phyloP scores from a whole-genome alignment of 2,329 filamentous ascomycete species.

The Ramichloridium luteum region DNA sequence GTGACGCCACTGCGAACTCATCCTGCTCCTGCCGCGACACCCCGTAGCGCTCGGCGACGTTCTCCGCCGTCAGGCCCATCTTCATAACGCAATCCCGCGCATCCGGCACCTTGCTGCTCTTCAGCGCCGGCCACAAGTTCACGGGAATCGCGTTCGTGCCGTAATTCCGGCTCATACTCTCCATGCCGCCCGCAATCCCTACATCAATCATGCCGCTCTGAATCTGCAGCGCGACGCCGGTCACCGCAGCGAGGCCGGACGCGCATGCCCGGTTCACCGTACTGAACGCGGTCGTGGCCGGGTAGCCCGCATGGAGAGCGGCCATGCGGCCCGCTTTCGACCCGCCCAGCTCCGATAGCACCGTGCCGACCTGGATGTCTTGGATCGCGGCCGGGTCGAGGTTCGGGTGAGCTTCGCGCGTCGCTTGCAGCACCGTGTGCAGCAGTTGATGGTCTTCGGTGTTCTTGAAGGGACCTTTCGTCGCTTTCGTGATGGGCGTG shows the following conservation, averaged over 20 bases:
- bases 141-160: constrained; percentile 72
- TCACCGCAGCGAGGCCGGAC: constrained; percentile 65
- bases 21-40: constrained; percentile 69
- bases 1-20: constrained; percentile 63
- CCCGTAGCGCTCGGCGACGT: constrained; percentile 66
- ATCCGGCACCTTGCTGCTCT: constrained; percentile 51
- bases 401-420: constrained; percentile 58
- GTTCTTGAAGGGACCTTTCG: constrained; percentile 74
- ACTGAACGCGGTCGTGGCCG: constrained; percentile 61
- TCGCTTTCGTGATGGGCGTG: constrained; percentile 71
- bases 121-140: constrained; percentile 64
- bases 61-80: constrained; percentile 86
- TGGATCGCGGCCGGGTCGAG: constrained; percentile 58
- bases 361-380: constrained; percentile 77
- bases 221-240: constrained; percentile 62
- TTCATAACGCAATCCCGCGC: constrained; percentile 82
- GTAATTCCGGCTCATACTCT: constrained; percentile 93
- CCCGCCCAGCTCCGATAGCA: constrained; percentile 81
- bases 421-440: constrained; percentile 52
- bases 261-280: constrained; percentile 84
- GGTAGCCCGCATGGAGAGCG: constrained; percentile 69
- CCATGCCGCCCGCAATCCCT: constrained; percentile 81
- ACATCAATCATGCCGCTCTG: constrained; percentile 57
- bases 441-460: constrained; percentile 86
- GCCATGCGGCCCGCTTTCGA: constrained; percentile 87